Base-by-base conservation (phyloP, 176 grass and related monocot species). In the Rhynchospora pubera region DNA sequence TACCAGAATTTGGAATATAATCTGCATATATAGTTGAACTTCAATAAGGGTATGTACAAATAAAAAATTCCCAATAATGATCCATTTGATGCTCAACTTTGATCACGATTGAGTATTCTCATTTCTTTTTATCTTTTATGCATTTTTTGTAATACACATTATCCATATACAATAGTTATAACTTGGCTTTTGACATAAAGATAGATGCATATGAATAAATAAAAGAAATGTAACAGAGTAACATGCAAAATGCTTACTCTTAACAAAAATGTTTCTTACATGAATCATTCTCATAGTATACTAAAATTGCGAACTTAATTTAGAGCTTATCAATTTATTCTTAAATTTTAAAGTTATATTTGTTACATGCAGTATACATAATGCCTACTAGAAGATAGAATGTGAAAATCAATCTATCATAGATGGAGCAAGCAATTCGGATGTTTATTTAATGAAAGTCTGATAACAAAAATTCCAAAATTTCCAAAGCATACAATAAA, bases 1-100 rank as follows among this genome's bases (percentile, higher is more conserved):
- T 57, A 99, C 96, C 22, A 95, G 91, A 57, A 99, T 95, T 55
- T 90, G 89, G 89, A 99, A 99, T 83, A 99, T 89, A 63, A 97
- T 90, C 94, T 97, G 89, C 53, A 73, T n/a, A n/a, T n/a, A n/a
- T 64, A 45, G 44, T 56, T 30, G 51, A 77, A 74, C 18, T 26
- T 74, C 26, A 2, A 74, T 51, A 15, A 52, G 23, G 21, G 0
- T 51, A 74, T 26, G 46, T 15, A 50, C 46, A 21, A 28, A 77
- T 56, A 12, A 76, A 76, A 76, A 10, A 9, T 16, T 32, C 30
- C 3, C 13, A 26, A 75, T 53, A 7, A 51, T 30, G 7, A 15
- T 76, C 26, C 12, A 16, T 55, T 52, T 24, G 2, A 28, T 76
- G 48, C 28, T 76, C 23, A 55, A 76, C 16, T 28, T 26, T 52